Percentiles rank a stretch among this genome's conserved stretches.
phyloP scores from a whole-genome alignment of 179 eudicot genomes.

The Kewa caespitosa region DNA sequence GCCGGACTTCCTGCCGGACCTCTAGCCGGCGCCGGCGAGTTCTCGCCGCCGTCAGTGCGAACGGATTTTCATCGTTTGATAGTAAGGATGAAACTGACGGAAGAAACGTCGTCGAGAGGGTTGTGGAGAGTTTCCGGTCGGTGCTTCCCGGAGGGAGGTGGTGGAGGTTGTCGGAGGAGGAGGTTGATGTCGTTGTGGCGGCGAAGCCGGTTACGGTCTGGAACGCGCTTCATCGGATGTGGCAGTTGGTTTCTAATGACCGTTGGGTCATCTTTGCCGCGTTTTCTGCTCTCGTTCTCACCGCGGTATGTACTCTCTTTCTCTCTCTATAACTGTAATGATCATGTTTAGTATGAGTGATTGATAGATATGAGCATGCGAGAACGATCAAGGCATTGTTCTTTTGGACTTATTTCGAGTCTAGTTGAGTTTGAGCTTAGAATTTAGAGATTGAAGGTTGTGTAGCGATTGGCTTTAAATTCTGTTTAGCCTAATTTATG shows the following conservation, averaged over 20 bases:
- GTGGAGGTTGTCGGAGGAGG: constrained; percentile 71
- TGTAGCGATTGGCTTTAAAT: too few species aligned
- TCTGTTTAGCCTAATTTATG: too few species aligned
- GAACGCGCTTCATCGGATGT: constrained; percentile 77
- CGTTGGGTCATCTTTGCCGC: constrained; percentile 82
- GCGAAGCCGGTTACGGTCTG: constrained; percentile 90
- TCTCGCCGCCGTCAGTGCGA: constrained; percentile 24
- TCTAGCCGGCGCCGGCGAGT: constrained; percentile 22
- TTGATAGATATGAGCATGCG: too few species aligned
- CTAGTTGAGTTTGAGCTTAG: too few species aligned
- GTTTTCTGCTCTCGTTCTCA: constrained; percentile 65
- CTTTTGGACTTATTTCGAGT: too few species aligned
- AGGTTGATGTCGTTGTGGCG: constrained; percentile 31
- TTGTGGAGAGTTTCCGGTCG: constrained; percentile 37
- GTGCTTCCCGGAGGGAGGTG: constrained; percentile 82
- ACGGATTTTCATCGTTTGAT: constrained; percentile 39
- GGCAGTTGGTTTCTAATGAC: constrained; percentile 69
- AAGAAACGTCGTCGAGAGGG: constrained; percentile 23
- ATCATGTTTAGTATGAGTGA: too few species aligned
- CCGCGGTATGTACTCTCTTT: constrained; percentile 56
- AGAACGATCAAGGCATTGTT: too few species aligned
- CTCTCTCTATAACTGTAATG: not conserved
- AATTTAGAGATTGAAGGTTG: too few species aligned
- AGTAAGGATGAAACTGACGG: not conserved
- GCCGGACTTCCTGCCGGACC: not conserved